Evolutionary conservation across 352 stramenopile species (phyloP).

Genomic region (Phytophthora pistaciae): DNA sequence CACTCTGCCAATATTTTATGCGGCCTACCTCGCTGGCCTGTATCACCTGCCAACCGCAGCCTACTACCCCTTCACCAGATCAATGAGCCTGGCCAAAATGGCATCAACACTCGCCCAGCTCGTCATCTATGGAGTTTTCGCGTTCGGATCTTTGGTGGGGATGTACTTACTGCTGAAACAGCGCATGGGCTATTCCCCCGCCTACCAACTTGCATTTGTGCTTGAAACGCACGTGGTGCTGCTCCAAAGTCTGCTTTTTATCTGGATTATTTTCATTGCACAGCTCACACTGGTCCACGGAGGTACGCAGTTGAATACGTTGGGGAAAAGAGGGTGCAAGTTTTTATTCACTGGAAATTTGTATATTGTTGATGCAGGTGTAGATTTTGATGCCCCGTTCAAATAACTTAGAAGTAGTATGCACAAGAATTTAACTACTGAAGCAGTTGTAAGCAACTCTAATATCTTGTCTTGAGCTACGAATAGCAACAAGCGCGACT

Average conservation of each 20-base stretch:
- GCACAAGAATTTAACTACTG: too few species aligned
- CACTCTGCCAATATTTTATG: constrained; percentile 23
- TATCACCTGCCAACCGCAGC: constrained; percentile 17
- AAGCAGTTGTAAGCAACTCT: too few species aligned
- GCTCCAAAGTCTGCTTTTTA: constrained; percentile 38
- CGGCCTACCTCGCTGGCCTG: constrained; percentile 18
- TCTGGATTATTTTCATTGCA: constrained; percentile 41
- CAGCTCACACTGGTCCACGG: constrained; percentile 26
- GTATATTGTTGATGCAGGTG: not conserved
- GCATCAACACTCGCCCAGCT: constrained; percentile 11
- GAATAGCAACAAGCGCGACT: not conserved
- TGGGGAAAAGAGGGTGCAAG: not conserved
- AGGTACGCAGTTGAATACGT: constrained; percentile 6
- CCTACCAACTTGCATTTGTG: constrained; percentile 52
- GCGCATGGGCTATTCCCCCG: constrained; percentile 29
- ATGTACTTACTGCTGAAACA: constrained; percentile 20
- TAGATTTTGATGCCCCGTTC: constrained; percentile 15
- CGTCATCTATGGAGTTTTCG: constrained; percentile 16
- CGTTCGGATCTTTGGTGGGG: constrained; percentile 20
- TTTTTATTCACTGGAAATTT: not conserved
- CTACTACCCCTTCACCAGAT: constrained; percentile 29
- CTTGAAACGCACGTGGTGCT: constrained; percentile 40
- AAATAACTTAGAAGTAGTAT: not conserved
- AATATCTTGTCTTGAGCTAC: too few species aligned
- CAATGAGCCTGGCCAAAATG: constrained; percentile 14